A percentile compares a stretch with the other conserved stretches of the same genome.
phyloP scores from a whole-genome alignment of 1,139 yeast species.

The Geotrichum citri-aurantii region DNA sequence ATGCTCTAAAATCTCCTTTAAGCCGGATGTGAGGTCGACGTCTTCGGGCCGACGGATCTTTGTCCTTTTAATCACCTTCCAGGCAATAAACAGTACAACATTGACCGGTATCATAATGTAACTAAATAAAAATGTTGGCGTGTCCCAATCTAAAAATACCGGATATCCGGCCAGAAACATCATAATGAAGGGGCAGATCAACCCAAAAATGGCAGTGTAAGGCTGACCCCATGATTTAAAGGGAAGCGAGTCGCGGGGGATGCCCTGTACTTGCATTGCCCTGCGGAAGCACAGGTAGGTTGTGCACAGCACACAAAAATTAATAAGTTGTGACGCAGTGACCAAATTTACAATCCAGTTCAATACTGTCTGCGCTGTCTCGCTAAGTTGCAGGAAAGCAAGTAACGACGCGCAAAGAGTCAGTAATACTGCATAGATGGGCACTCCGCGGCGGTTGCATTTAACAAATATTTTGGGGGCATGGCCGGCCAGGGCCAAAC shows the following conservation, averaged over 20 bases:
- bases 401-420: slow-evolving; percentile 46
- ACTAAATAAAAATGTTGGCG: slow-evolving; percentile 55
- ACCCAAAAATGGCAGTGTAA: slow-evolving; percentile 42
- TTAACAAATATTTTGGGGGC: slow-evolving; percentile 44
- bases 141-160: slow-evolving; percentile 61
- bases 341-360: slow-evolving; percentile 71
- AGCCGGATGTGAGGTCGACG: slow-evolving; percentile 51
- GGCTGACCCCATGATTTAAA: slow-evolving; percentile 54
- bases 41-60: slow-evolving; percentile 47
- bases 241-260: slow-evolving; percentile 50
- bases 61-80: slow-evolving; percentile 51
- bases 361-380: slow-evolving; percentile 58
- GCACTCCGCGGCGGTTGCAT: slow-evolving; percentile 55
- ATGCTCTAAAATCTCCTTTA: slow-evolving; percentile 49
- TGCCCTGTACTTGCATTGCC: slow-evolving; percentile 55
- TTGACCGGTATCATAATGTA: slow-evolving; percentile 65
- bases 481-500: slow-evolving; percentile 52
- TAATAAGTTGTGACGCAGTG: slow-evolving; percentile 74
- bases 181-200: slow-evolving; percentile 52
- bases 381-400: slow-evolving; percentile 54
- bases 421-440: slow-evolving; percentile 45
- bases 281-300: slow-evolving; percentile 60
- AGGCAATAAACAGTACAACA: slow-evolving; percentile 48
- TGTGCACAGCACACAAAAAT: slow-evolving; percentile 57
- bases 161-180: slow-evolving; percentile 60